Evolutionary conservation across 139 green algal species (phyloP).

Genomic region (Chlamydomonas schloesseri): DNA sequence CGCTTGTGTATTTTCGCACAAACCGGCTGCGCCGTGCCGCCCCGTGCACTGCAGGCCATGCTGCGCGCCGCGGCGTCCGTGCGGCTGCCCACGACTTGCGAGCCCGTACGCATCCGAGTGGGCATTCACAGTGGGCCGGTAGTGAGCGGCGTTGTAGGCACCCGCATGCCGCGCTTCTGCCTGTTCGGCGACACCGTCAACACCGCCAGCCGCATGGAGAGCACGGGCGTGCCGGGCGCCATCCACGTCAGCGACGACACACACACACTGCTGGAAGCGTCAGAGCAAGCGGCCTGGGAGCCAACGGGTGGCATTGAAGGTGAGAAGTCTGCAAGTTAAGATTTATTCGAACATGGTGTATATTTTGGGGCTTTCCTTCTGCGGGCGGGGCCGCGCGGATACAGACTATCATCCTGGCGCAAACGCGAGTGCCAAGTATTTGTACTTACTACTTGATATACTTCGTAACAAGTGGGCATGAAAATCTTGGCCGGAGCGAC

Average conservation of each 20-base stretch:
- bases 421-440: too few relatives aligned
- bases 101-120: background rate
- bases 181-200: background rate
- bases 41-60: background rate
- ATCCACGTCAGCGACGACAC: background rate
- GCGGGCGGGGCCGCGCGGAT: too few relatives aligned
- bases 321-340: too few relatives aligned
- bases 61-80: background rate
- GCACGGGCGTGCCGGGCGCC: background rate
- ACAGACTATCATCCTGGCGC: too few relatives aligned
- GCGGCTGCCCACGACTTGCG: background rate
- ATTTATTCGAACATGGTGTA: too few relatives aligned
- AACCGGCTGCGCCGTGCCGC: too few relatives aligned
- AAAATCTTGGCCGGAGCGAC: too few relatives aligned
- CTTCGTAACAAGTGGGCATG: too few relatives aligned
- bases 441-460: too few relatives aligned
- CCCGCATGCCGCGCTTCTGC: background rate
- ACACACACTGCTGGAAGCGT: background rate
- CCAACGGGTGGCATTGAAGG: background rate
- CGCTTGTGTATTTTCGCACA: too few relatives aligned
- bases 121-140: background rate
- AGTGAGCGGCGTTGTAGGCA: background rate
- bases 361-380: too few relatives aligned
- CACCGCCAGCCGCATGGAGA: slow-evolving; percentile 2
- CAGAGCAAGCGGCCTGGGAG: background rate